Evolutionary conservation across 768 basidiomycete genomes (phyloP).

Genomic region (Calocybe gangraenosa): DNA sequence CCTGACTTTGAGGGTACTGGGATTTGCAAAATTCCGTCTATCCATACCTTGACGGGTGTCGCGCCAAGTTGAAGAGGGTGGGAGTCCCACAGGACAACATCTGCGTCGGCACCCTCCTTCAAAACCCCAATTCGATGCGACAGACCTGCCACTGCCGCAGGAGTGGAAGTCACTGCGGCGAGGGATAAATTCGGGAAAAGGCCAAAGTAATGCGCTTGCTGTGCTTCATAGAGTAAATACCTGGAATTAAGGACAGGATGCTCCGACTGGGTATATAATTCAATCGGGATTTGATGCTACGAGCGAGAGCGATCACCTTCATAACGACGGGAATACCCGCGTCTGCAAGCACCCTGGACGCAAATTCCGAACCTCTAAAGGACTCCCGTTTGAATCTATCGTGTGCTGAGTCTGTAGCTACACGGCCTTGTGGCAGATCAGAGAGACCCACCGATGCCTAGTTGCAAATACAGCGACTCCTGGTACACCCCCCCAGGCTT

Average conservation of each 20-base stretch:
- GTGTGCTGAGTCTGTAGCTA: too few relatives aligned
- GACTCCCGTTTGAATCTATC: slow-evolving; percentile 45
- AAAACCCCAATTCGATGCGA: slow-evolving; percentile 72
- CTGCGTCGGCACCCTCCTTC: slow-evolving; percentile 52
- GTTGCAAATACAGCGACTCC: slow-evolving; percentile 80
- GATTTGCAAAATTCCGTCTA: slow-evolving; percentile 81
- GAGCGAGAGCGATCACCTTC: slow-evolving; percentile 46
- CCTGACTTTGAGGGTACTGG: slow-evolving; percentile 36
- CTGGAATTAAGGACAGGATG: slow-evolving; percentile 60
- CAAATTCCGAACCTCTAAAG: slow-evolving; percentile 76
- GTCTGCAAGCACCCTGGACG: slow-evolving; percentile 71
- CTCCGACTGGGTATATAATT: slow-evolving; percentile 39
- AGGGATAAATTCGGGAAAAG: slow-evolving; percentile 56
- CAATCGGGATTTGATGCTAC: neutral
- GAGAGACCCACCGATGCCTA: slow-evolving; percentile 48
- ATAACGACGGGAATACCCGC: slow-evolving; percentile 68
- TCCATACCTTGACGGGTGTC: slow-evolving; percentile 73
- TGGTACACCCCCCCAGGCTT: slow-evolving; percentile 62
- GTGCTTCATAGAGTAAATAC: slow-evolving; percentile 69
- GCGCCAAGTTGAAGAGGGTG: slow-evolving; percentile 75
- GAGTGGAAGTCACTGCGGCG: slow-evolving; percentile 60
- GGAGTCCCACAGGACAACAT: slow-evolving; percentile 74
- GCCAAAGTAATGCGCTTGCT: slow-evolving; percentile 66
- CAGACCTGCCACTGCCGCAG: slow-evolving; percentile 65
- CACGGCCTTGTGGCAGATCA: too few relatives aligned